phyloP scores from a whole-genome alignment of 768 basidiomycete species.

The Plicaturopsis crispa region DNA sequence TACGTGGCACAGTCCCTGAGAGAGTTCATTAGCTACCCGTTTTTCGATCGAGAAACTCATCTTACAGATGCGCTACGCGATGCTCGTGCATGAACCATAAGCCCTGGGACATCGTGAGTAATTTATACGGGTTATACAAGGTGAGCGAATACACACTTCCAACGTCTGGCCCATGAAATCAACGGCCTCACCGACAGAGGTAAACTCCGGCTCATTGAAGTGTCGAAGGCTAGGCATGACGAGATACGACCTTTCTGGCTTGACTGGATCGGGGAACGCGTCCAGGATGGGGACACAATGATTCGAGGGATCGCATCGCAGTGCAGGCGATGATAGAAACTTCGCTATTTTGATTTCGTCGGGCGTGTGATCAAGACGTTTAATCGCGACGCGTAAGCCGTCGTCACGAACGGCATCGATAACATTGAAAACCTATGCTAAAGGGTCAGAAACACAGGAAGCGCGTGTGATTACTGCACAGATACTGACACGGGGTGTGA shows the following conservation, averaged over 20 bases:
- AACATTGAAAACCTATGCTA: not conserved
- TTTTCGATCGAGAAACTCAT: not conserved
- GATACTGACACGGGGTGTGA: too few species aligned
- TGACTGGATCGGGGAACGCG: constrained; percentile 3
- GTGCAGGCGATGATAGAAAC: constrained; percentile 3
- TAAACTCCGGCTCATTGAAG: constrained; percentile 8
- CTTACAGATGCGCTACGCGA: not conserved
- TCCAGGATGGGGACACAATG: constrained; percentile 10
- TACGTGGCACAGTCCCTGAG: too few species aligned
- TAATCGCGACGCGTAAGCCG: constrained; percentile 7
- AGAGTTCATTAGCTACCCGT: constrained; percentile 13
- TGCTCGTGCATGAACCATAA: constrained; percentile 10
- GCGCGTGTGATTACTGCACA: too few species aligned
- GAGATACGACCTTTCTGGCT: constrained; percentile 4
- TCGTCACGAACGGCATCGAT: constrained; percentile 6
- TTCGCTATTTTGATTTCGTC: constrained; percentile 3
- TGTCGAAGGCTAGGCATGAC: constrained; percentile 12
- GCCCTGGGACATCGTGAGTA: constrained; percentile 1
- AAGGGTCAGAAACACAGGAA: too few species aligned
- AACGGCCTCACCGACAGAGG: constrained; percentile 15
- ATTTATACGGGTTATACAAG: not conserved
- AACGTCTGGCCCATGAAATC: constrained; percentile 14
- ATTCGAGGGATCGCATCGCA: constrained; percentile 8
- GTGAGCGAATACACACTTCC: constrained; percentile 5
- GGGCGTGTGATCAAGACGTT: constrained; percentile 1